Percentiles rank a stretch among this genome's conserved stretches.
Conservation (phyloP, 2,329 filamentous ascomycete species). For the Monosporascus sp. region DNA sequence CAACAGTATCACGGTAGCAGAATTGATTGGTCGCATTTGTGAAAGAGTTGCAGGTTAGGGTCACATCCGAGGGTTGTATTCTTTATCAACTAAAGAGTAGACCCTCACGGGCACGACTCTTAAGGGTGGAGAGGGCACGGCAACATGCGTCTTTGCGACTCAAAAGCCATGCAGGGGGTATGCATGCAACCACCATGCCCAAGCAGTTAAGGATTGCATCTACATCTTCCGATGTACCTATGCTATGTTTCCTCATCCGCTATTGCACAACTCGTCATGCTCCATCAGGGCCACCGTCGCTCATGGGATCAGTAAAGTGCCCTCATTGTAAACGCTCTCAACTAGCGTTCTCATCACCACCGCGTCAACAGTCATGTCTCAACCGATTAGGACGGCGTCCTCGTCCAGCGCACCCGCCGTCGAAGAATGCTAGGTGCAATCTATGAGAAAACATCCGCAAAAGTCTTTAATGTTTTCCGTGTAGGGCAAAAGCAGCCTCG, state of each 20-base stretch:
- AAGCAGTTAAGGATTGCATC: background rate
- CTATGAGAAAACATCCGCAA: slow-evolving; percentile 22
- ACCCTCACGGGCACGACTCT: background rate
- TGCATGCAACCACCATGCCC: background rate
- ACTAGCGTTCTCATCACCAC: background rate
- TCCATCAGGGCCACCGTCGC: background rate
- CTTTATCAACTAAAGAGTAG: background rate
- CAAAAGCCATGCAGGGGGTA: background rate
- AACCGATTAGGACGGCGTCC: slow-evolving; percentile 36
- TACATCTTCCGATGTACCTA: background rate
- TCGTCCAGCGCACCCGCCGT: slow-evolving; percentile 38
- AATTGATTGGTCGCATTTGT: background rate
- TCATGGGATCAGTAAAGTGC: background rate
- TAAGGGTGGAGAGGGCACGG: background rate
- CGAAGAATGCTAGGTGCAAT: slow-evolving; percentile 29
- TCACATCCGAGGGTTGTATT: background rate
- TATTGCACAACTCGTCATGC: background rate
- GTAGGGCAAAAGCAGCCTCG: slow-evolving; percentile 19
- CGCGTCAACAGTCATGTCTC: background rate
- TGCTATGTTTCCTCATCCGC: background rate
- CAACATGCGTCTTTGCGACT: background rate
- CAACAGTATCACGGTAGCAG: background rate
- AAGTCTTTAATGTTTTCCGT: slow-evolving; percentile 26
- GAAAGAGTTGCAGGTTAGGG: background rate
- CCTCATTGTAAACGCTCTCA: background rate